Percentiles rank a stretch among this genome's conserved stretches.
These are phyloP conservation scores for Aphanomyces euteiches DNA, from an alignment of 352 stramenopile genomes.

Conservation along the genomic window DNA sequence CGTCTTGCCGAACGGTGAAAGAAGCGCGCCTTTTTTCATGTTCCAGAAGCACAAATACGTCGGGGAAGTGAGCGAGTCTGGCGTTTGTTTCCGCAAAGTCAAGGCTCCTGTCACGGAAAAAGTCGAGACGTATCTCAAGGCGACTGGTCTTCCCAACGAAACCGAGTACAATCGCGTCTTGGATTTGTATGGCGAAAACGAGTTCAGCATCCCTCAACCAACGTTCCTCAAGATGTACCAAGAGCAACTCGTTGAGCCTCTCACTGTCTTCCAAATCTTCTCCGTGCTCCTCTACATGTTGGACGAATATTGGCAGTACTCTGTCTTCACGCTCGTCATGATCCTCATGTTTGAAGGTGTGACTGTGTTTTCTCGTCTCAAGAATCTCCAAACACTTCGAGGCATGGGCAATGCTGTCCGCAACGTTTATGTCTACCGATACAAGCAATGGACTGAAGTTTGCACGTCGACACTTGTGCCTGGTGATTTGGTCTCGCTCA, in stretches of 20 bases:
- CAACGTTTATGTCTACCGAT: slow-evolving; percentile 89
- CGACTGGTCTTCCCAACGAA: slow-evolving; percentile 48
- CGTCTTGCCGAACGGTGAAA: slow-evolving; percentile 37
- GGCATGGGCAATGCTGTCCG: slow-evolving; percentile 88
- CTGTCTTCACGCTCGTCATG: slow-evolving; percentile 97
- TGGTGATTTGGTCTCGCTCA: slow-evolving; percentile 92
- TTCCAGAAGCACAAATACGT: slow-evolving; percentile 90
- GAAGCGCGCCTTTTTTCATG: slow-evolving; percentile 63
- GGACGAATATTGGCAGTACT: slow-evolving; percentile 99
- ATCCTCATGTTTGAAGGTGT: slow-evolving; percentile 98
- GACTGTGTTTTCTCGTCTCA: slow-evolving; percentile 93
- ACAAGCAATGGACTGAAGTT: slow-evolving; percentile 77
- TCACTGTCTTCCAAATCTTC: slow-evolving; percentile 99
- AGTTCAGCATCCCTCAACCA: slow-evolving; percentile 93
- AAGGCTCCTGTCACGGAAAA: slow-evolving; percentile 58
- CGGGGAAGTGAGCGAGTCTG: slow-evolving; percentile 50
- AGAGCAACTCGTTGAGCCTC: slow-evolving; percentile 96
- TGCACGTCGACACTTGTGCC: slow-evolving; percentile 87
- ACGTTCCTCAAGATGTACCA: slow-evolving; percentile 94
- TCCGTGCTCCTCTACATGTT: slow-evolving; percentile 98
- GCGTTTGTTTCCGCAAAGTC: slow-evolving; percentile 75
- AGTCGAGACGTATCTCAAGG: slow-evolving; percentile 61
- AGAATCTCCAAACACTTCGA: slow-evolving; percentile 93
- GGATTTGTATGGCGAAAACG: slow-evolving; percentile 86
- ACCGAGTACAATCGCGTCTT: slow-evolving; percentile 44